Base-by-base conservation (phyloP, 83 land plant species). In the Picea mariana region DNA sequence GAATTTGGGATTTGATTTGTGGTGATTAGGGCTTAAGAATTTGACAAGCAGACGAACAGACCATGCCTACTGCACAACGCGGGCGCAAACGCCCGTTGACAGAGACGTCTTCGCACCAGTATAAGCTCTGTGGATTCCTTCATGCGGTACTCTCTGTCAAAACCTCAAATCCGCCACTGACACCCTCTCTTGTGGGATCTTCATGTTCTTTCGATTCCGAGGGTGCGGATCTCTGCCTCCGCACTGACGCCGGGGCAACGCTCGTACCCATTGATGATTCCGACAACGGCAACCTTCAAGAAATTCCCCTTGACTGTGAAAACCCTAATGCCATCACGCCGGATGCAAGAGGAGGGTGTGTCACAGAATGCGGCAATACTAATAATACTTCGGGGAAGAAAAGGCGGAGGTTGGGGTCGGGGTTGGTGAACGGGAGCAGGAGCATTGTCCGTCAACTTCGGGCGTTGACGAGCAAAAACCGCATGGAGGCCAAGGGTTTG, bases 371-470 rank as follows among this genome's bases (percentile, higher is more conserved):
- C 12, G 9, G 66, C 58, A 67, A 9, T 66, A 52, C 17, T 60
- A 21, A 15, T 62, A 38, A 65, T 75, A 38, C 0, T 52, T 67
- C 31, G 9, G 26, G 49, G 40, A 23, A 1, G 80, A 79, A 59
- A 80, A 82, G 61, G 84, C 71, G 82, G 81, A 72, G 64, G 84
- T 85, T 82, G 75, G 78, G 76, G 18, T 38, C 77, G 6, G 89
- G 85, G 72, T 23, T 79, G 61, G 88, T 76, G 66, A 80, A 77
- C 12, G 90, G 91, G 59, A 67, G 80, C 69, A 21, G 55, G 23
- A 88, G 91, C 81, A 86, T 91, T 55, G 86, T 91, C 64, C 83
- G 81, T 9, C 86, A 87, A 79, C 40, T 94, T 21, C 85, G 85
- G 64, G 85, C 82, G 1, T 42, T 94, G 79, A 78, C 67, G 60